Percentiles rank a stretch among this genome's conserved stretches.
Conservation (phyloP, 83 land plant genomes). For the Isoetes engelmannii region DNA sequence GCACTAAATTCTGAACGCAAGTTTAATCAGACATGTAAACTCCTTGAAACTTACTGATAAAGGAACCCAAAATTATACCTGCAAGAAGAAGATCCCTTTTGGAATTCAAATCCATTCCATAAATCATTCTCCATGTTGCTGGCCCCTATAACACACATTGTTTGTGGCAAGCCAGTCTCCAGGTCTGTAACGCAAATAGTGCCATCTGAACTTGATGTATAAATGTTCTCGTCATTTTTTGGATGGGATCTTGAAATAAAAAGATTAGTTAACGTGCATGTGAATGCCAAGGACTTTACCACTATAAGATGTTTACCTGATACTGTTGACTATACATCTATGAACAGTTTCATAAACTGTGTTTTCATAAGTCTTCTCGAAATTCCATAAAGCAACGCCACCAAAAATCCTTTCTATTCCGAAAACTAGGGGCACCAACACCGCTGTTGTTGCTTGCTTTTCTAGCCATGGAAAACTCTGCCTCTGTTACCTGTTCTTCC, state of each 20-base stretch:
- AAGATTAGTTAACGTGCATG: not conserved
- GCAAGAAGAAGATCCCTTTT: constrained; percentile 55
- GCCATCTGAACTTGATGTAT: constrained; percentile 85
- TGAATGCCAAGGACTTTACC: too few species aligned
- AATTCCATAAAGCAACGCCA: constrained; percentile 94
- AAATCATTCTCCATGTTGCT: constrained; percentile 77
- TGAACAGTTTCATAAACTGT: constrained; percentile 70
- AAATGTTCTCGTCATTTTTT: constrained; percentile 53
- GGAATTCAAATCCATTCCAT: constrained; percentile 75
- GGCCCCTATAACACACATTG: constrained; percentile 53
- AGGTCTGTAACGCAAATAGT: constrained; percentile 77
- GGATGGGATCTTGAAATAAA: constrained; percentile 60
- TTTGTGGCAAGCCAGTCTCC: constrained; percentile 62
- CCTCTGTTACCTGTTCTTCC: too few species aligned
- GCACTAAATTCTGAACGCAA: not conserved
- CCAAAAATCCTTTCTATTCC: too few species aligned
- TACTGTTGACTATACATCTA: constrained; percentile 69
- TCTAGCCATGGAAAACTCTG: too few species aligned
- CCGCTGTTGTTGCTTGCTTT: too few species aligned
- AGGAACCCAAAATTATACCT: constrained; percentile 86
- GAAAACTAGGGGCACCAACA: too few species aligned
- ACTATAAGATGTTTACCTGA: constrained; percentile 44
- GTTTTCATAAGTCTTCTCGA: constrained; percentile 59
- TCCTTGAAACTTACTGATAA: constrained; percentile 49
- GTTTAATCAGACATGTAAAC: not conserved